Evolutionary conservation across 495 filamentous ascomycete species (phyloP).

Genomic region (Talaromyces trachyspermus): DNA sequence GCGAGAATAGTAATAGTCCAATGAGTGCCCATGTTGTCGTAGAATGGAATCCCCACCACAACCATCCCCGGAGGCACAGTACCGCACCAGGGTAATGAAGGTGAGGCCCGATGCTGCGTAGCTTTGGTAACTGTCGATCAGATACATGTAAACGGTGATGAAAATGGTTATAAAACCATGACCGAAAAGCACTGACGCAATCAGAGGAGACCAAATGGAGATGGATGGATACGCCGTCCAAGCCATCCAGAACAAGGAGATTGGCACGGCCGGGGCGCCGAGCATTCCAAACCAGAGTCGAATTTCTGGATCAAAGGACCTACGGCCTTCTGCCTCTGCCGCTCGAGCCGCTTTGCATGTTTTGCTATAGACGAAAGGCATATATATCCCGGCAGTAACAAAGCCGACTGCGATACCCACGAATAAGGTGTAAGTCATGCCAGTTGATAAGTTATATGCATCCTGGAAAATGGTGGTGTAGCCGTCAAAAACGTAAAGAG

Average conservation of each 20-base stretch:
- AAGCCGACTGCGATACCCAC: too few relatives aligned
- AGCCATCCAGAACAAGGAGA: slow-evolving; percentile 56
- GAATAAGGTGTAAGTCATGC: too few relatives aligned
- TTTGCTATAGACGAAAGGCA: too few relatives aligned
- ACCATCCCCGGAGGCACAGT: slow-evolving; percentile 45
- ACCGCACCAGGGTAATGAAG: slow-evolving; percentile 45
- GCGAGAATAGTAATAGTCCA: slow-evolving; percentile 52
- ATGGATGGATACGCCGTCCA: slow-evolving; percentile 46
- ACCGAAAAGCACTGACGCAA: slow-evolving; percentile 43
- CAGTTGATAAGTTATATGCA: slow-evolving; percentile 17
- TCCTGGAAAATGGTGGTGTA: neutral
- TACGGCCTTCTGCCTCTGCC: too few relatives aligned
- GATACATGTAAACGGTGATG: slow-evolving; percentile 46
- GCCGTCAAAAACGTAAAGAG: neutral
- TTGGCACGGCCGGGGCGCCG: slow-evolving; percentile 47
- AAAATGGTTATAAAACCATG: slow-evolving; percentile 48
- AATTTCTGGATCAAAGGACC: slow-evolving; percentile 52
- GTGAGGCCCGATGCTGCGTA: slow-evolving; percentile 33
- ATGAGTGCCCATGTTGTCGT: slow-evolving; percentile 46
- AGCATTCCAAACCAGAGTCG: slow-evolving; percentile 53
- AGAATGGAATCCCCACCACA: slow-evolving; percentile 42
- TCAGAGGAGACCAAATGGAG: slow-evolving; percentile 47
- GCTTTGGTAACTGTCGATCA: slow-evolving; percentile 47
- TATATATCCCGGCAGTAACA: too few relatives aligned
- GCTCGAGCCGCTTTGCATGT: too few relatives aligned